These are phyloP conservation scores for Cryphonectria parasitica DNA, from an alignment of 2,329 filamentous ascomycete species.

Conservation along the genomic window DNA sequence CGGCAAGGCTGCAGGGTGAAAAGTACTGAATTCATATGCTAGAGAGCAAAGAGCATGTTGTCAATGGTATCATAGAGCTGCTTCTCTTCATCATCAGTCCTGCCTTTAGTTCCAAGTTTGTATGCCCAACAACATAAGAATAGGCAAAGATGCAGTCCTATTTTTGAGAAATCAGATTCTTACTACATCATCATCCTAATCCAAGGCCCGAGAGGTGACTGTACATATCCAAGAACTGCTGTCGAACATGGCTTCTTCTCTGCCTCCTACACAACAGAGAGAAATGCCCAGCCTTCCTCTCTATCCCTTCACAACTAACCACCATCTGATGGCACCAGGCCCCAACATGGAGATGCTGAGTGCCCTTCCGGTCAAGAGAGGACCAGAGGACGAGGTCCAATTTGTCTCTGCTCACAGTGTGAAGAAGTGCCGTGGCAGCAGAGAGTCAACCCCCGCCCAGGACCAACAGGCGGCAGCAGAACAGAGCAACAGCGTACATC, in stretches of 20 bases:
- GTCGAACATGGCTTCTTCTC: constrained; percentile 7
- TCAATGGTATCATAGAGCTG: constrained; percentile 2
- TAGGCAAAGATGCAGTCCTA: neutral
- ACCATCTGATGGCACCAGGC: neutral
- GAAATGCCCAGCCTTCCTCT: neutral
- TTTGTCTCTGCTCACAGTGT: constrained; percentile 31
- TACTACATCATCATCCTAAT: neutral
- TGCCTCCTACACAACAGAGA: constrained; percentile 11
- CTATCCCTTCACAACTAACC: neutral
- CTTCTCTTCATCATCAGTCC: neutral
- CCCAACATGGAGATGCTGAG: constrained; percentile 10
- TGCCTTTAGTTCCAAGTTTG: neutral
- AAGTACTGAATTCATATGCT: neutral
- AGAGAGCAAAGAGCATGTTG: neutral
- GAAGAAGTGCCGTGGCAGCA: constrained; percentile 28
- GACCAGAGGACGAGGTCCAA: constrained; percentile 30
- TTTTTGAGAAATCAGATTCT: neutral
- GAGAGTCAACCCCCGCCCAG: constrained; percentile 9
- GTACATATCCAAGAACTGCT: neutral
- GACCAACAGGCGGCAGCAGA: neutral
- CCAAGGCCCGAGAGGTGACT: neutral
- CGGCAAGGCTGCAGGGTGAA: neutral
- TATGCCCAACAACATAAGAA: neutral
- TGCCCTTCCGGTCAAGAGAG: constrained; percentile 26
- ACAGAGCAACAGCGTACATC: neutral